Conservation (phyloP, 1,284 basidiomycete species). For the Vanrija humicola region DNA sequence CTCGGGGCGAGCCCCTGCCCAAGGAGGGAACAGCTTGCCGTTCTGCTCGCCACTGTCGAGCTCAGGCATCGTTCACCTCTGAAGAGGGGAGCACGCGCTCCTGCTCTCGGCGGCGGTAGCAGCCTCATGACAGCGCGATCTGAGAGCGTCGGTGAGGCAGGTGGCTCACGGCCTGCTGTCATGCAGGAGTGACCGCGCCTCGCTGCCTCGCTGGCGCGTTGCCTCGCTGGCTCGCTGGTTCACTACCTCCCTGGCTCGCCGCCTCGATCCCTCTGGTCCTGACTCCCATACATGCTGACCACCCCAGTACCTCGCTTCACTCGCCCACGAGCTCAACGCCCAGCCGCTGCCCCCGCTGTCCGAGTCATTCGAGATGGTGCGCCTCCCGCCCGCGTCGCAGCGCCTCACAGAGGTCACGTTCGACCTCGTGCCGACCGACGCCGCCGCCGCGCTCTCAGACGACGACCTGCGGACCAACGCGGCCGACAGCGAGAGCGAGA, state of each 20-base stretch:
- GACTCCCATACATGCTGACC: slow-evolving; percentile 5
- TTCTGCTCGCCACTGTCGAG: too few species aligned
- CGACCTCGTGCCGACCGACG: slow-evolving; percentile 84
- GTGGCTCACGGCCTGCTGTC: too few species aligned
- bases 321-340: slow-evolving; percentile 87
- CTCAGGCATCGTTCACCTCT: too few species aligned
- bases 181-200: neutral
- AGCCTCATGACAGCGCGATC: too few species aligned
- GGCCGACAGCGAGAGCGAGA: slow-evolving; percentile 23
- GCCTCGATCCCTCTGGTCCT: neutral
- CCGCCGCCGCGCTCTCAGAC: slow-evolving; percentile 29
- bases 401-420: slow-evolving; percentile 89
- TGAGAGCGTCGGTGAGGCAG: too few species aligned
- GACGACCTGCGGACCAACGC: slow-evolving; percentile 22
- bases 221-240: too few species aligned
- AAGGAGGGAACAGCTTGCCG: too few species aligned
- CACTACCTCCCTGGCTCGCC: too few species aligned
- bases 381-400: slow-evolving; percentile 70
- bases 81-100: too few species aligned
- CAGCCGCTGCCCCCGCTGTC: slow-evolving; percentile 83
- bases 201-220: neutral
- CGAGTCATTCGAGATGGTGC: slow-evolving; percentile 85
- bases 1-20: neutral
- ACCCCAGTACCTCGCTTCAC: slow-evolving; percentile 73
- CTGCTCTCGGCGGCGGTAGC: too few species aligned